Base-by-base conservation (phyloP, 2,329 filamentous ascomycete species). In the Fusarium guadeloupense region DNA sequence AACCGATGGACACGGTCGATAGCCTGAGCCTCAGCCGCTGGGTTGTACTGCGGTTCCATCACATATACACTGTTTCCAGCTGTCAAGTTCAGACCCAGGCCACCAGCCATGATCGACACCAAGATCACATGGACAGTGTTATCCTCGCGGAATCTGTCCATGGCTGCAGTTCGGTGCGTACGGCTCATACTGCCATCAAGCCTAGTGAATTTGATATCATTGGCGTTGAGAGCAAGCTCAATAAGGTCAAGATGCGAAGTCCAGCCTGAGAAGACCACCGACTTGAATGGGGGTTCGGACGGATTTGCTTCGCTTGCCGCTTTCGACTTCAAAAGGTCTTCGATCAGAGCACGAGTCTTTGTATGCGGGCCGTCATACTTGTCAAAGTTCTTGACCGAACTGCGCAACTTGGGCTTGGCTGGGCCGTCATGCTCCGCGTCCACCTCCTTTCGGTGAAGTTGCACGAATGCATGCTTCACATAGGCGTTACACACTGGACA, bases 31-130 rank as follows among this genome's bases (percentile, higher is more conserved):
- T 99, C 94, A 0, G 93, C 92, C 0, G 93, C 93, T 0, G 95
- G 95, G 71, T 99, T 99, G 79, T 94, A 99, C 72, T 97, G 93
- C 6, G 95, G 95, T 74, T 99, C 95, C 94, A 99, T 98, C 69
- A 98, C 90, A 74, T 95, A 98, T 13, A 96, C 94, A 50, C 86
- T 90, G 72, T 88, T 95, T 26, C 89, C 94, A 0, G 91, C 83
- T 0, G 93, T 97, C 49, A 98, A 80, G 72, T 98, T 98, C 33
- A 98, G 86, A 13, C 94, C 94, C 14, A 97, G 85, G 16, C 95
- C 94, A 62, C 94, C 95, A 0, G 94, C 94, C 71, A 89, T 92
- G 75, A 97, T 96, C 9, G 92, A 97, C 13, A 97, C 92, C 9
- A 98, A 85, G 44, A 98, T 93, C 47, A 97, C 89, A 26, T 88